These are phyloP conservation scores for Mrakia frigida DNA, from an alignment of 768 basidiomycete species.

Conservation along the genomic window DNA sequence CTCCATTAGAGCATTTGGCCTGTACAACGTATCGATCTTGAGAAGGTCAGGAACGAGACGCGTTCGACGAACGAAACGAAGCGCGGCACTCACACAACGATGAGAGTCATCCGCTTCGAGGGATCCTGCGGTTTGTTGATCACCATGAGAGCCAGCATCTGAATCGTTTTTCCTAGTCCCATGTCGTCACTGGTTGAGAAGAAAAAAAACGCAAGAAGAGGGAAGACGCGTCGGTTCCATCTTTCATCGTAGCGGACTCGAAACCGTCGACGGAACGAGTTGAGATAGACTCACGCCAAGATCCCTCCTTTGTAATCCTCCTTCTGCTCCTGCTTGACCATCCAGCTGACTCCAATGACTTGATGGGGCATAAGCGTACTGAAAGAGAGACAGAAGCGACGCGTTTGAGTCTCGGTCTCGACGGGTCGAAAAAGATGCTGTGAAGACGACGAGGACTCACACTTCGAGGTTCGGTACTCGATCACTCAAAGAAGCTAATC, in stretches of 20 bases:
- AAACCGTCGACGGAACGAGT: too few relatives aligned
- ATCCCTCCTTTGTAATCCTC: slow-evolving; percentile 39
- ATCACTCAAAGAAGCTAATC: slow-evolving; percentile 50
- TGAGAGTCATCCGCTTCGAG: slow-evolving; percentile 58
- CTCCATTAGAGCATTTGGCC: slow-evolving; percentile 54
- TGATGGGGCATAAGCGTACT: slow-evolving; percentile 62
- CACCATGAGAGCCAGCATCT: slow-evolving; percentile 53
- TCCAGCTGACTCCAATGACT: slow-evolving; percentile 70
- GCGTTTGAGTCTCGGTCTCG: neutral
- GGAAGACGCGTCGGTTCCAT: neutral
- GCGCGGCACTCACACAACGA: slow-evolving; percentile 52
- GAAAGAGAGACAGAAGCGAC: neutral
- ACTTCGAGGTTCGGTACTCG: slow-evolving; percentile 58
- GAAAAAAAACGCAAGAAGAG: too few relatives aligned
- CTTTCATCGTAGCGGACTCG: too few relatives aligned
- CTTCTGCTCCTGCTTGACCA: slow-evolving; percentile 52
- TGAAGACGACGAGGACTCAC: slow-evolving; percentile 1
- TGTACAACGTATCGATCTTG: neutral
- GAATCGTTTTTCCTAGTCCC: slow-evolving; percentile 35
- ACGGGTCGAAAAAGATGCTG: neutral
- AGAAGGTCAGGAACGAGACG: neutral
- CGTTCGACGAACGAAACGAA: neutral
- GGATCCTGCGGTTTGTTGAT: slow-evolving; percentile 54
- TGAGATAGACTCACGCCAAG: slow-evolving; percentile 31
- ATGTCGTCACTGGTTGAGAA: slow-evolving; percentile 19